Conservation (phyloP, 495 filamentous ascomycete genomes). For the Penicillium tannophilum region DNA sequence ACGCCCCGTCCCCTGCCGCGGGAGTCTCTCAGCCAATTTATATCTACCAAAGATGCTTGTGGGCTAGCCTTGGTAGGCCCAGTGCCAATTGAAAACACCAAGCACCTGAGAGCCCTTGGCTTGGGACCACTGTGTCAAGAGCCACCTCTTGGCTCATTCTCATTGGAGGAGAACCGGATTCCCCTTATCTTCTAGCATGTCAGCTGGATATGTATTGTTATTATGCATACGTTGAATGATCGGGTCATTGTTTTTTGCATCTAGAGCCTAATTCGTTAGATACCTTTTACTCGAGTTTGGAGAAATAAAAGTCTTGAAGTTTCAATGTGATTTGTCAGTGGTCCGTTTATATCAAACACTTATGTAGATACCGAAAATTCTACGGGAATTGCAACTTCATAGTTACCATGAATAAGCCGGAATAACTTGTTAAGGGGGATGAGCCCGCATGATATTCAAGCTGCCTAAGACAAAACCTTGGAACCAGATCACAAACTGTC, state of each 20-base stretch:
- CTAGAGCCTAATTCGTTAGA: constrained; percentile 18
- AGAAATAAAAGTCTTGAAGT: constrained; percentile 16
- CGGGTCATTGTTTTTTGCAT: constrained; percentile 19
- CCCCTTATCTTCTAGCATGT: constrained; percentile 2
- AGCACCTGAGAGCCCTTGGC: neutral
- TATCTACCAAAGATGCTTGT: constrained; percentile 1
- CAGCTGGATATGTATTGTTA: constrained; percentile 41
- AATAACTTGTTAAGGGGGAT: neutral
- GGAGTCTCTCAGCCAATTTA: constrained; percentile 3
- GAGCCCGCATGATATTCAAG: neutral
- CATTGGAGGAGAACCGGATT: neutral
- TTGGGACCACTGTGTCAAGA: neutral
- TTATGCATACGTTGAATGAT: constrained; percentile 15
- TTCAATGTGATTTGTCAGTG: neutral
- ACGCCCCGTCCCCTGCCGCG: neutral
- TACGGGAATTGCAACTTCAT: too few relatives aligned
- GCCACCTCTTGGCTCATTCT: neutral
- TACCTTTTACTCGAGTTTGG: constrained; percentile 9
- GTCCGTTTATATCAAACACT: too few relatives aligned
- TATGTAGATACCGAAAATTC: too few relatives aligned
- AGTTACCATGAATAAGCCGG: neutral
- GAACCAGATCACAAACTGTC: neutral
- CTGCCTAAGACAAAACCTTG: neutral
- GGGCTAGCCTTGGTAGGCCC: neutral
- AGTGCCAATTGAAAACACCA: neutral